Base-by-base conservation (phyloP, 257 asterid genomes). In the Paraleonurus japonicus region DNA sequence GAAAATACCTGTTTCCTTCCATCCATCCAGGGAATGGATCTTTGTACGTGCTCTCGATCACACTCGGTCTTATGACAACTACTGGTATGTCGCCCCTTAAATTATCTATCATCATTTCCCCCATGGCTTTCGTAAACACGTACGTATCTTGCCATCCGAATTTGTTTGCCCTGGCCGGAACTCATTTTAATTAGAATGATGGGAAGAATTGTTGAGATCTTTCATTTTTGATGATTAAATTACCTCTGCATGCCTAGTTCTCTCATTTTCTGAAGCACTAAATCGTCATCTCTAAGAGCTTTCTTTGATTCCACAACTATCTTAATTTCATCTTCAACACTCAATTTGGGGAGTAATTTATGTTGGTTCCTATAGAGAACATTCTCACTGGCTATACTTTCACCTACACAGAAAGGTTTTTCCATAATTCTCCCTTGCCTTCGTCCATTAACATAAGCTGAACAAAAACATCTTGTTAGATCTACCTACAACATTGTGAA, bases 1-100 rank as follows among this genome's bases (percentile, higher is more conserved):
- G 39, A 41, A 62, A 58, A 59, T 55, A 75, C 99, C 96, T 95
- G 87, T 82, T 95, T 76, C 99, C 99, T 82, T 95, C 98, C 88
- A 95, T 95, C 99, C 99, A 95, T 76, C 98, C 98, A 0, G 98
- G 96, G 78, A 95, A 95, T 28, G 99, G 99, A 76, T 95, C 99
- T 72, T 73, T 87, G 67, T 83, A 87, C 11, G 99, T 95, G 94
- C 99, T 95, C 81, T 95, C 98, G 9, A 95, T 92, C 30, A 95
- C 97, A 72, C 99, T 95, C 17, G 99, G 99, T 71, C 98, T 81
- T 26, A 95, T 85, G 50, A 89, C 85, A 19, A 95, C 96, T 17
- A 95, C 97, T 0, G 98, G 97, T 69, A 89, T 73, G 69, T 92
- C 87, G 0, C 95, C 96, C 74, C 93, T 83, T 78, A 83, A 63